Base-by-base conservation (phyloP, 2,329 filamentous ascomycete species). In the Rutstroemia sp. region DNA sequence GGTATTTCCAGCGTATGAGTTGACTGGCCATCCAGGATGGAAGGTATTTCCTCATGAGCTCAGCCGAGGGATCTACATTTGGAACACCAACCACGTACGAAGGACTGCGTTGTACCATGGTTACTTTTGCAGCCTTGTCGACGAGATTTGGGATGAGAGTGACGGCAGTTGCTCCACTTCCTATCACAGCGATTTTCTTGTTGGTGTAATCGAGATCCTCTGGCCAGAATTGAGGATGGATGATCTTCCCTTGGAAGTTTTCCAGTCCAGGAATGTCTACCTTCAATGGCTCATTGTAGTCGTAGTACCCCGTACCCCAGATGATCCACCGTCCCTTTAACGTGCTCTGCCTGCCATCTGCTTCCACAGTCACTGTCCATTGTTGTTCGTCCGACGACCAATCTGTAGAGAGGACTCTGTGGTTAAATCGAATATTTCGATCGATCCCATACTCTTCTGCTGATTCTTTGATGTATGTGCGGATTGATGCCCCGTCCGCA, bases 101-200 rank as follows among this genome's bases (percentile, higher is more conserved):
- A 0, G 89, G 89, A 48, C 83, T 89, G 56, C 89, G 82, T 72
- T 95, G 89, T 3, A 95, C 76, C 81, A 92, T 89, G 1, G 88
- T 92, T 38, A 90, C 82, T 21, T 80, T 78, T 6, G 71, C 72
- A 4, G 87, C 87, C 38, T 78, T 80, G 42, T 86, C 73, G 0
- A 82, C 81, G 48, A 95, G 71, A 48, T 76, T 79, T 0, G 89
- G 89, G 1, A 94, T 69, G 1, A 95, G 75, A 0, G 89, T 94
- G 47, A 92, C 72, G 6, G 88, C 86, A 0, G 89, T 95, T 2
- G 89, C 89, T 6, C 89, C 89, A 10, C 56, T 60, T n/a, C 62
- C 62, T 38, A 67, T 63, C 23, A 67, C 60, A 21, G 65, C 58
- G 19, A 67, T 62, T 40, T 62, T 65, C 57, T 88, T 87, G 69